These are phyloP conservation scores for Aphanomyces astaci DNA, from an alignment of 352 stramenopile species.

Conservation along the genomic window DNA sequence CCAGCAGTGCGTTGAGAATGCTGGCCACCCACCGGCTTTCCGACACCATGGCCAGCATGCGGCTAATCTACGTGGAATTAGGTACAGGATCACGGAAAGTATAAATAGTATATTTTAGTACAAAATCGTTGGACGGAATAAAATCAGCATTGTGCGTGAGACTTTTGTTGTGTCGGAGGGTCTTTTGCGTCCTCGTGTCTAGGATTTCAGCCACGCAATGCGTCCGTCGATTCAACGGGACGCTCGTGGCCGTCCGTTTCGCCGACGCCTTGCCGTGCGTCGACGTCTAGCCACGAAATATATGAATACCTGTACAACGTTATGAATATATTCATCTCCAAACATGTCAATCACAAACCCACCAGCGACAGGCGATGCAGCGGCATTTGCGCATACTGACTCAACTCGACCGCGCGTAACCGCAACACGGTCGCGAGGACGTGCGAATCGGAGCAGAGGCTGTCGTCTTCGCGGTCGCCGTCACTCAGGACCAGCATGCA, in stretches of 20 bases:
- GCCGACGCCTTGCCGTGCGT: not conserved
- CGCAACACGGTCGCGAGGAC: conserved; percentile 9
- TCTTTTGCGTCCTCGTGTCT: conserved; percentile 13
- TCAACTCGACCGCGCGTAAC: not conserved
- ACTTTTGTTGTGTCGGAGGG: not conserved
- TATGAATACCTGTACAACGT: no score
- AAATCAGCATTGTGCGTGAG: conserved; percentile 5
- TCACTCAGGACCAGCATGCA: conserved; percentile 13
- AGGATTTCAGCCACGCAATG: conserved; percentile 13
- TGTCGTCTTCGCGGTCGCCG: not conserved
- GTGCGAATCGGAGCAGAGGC: not conserved
- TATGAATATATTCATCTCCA: no score
- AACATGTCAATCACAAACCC: not conserved
- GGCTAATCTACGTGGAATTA: not conserved
- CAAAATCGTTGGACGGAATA: conserved; percentile 4
- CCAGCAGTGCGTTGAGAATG: not conserved
- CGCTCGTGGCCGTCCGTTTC: not conserved
- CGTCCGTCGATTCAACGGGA: not conserved
- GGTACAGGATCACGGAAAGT: not conserved
- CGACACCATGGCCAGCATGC: conserved; percentile 11
- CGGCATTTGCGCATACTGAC: not conserved
- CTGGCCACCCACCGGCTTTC: not conserved
- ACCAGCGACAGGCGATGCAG: not conserved
- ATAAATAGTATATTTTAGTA: no score
- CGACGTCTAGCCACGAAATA: not conserved